phyloP scores from a whole-genome alignment of 306 rosid genomes.

The Dalbergia cochinchinensis region DNA sequence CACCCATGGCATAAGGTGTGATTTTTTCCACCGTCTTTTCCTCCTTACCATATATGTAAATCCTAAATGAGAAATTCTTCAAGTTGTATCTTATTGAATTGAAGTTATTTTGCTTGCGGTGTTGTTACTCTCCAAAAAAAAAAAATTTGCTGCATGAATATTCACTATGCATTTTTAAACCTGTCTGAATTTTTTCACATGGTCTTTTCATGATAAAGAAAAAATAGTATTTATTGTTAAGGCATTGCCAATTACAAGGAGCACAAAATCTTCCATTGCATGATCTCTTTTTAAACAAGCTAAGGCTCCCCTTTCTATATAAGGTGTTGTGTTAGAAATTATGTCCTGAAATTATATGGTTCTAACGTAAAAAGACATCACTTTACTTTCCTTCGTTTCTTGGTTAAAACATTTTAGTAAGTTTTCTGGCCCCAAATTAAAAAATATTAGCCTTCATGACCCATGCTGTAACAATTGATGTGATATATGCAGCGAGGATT shows the following conservation, averaged over 20 bases:
- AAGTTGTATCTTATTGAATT: constrained; percentile 37
- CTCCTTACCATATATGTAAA: neutral
- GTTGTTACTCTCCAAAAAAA: too few relatives aligned
- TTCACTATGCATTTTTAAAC: neutral
- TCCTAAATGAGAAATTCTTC: constrained; percentile 18
- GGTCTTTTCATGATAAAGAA: neutral
- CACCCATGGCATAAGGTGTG: constrained; percentile 98
- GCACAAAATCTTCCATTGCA: neutral
- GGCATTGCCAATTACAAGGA: neutral
- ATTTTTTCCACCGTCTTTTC: neutral
- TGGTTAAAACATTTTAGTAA: neutral
- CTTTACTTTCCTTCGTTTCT: neutral
- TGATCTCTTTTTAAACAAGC: neutral
- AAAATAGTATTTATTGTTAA: neutral
- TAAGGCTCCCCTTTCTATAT: neutral
- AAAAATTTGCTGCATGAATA: neutral
- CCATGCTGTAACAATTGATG: neutral
- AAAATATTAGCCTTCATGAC: neutral
- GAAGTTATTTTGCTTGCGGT: too few relatives aligned
- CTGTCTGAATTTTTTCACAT: neutral
- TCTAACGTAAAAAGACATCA: neutral
- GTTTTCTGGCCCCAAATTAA: neutral
- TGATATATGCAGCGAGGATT: too few relatives aligned
- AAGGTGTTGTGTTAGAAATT: neutral
- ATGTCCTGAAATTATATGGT: neutral